A percentile compares a stretch with the other conserved stretches of the same genome.
Conservation (phyloP, 2,329 filamentous ascomycete genomes). For the Ustulina deusta region DNA sequence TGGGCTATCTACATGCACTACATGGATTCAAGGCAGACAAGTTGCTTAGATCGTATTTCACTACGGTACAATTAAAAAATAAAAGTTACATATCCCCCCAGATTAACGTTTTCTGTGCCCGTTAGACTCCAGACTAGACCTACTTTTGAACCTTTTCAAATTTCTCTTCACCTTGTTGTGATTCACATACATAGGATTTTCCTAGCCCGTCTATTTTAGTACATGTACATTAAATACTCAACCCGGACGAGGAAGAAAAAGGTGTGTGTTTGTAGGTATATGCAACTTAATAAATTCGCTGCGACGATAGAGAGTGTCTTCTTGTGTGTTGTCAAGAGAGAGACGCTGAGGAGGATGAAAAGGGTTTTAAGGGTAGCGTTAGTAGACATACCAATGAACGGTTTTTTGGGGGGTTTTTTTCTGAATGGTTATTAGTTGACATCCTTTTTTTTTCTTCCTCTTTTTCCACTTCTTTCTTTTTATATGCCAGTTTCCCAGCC, state of each 20-base stretch:
- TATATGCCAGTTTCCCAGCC: neutral
- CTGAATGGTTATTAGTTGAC: neutral
- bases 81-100: too few relatives aligned
- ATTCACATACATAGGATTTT: neutral
- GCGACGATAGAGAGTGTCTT: constrained; percentile 79
- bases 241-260: too few relatives aligned
- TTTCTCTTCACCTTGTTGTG: neutral
- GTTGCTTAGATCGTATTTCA: neutral
- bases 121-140: neutral
- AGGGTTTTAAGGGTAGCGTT: constrained; percentile 41
- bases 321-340: constrained; percentile 74
- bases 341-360: constrained; percentile 66
- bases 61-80: too few relatives aligned
- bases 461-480: neutral
- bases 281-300: constrained; percentile 69
- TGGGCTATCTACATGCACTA: neutral
- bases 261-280: too few relatives aligned
- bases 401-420: neutral
- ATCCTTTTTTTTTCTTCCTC: neutral
- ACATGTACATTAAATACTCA: too few relatives aligned
- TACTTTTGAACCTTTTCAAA: too few relatives aligned
- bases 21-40: neutral
- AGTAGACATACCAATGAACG: constrained; percentile 4
- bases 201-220: neutral
- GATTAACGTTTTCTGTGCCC: too few relatives aligned